Evolutionary conservation across 768 basidiomycete genomes (phyloP).

Genomic region (Neoboletus brunneissimus): DNA sequence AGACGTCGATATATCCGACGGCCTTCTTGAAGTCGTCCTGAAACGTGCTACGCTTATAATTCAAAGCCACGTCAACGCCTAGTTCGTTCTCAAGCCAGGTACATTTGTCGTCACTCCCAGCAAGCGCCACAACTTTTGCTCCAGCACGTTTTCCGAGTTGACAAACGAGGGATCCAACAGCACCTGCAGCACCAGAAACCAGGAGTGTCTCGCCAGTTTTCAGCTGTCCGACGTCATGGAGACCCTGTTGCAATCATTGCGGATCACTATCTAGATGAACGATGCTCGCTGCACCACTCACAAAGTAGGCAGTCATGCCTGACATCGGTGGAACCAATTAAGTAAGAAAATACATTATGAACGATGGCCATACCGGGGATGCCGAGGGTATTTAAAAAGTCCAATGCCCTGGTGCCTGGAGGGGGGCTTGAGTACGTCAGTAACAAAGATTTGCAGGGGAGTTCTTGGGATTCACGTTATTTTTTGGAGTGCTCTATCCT

Average conservation of each 20-base stretch:
- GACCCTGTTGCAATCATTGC: slow-evolving; percentile 49
- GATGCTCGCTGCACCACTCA: slow-evolving; percentile 33
- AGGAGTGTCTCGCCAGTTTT: slow-evolving; percentile 84
- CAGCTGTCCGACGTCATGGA: slow-evolving; percentile 75
- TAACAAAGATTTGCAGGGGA: background rate
- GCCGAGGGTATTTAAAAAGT: slow-evolving; percentile 82
- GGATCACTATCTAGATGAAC: slow-evolving; percentile 3
- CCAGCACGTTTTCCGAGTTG: slow-evolving; percentile 79
- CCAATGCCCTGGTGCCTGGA: slow-evolving; percentile 61
- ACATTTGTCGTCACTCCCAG: slow-evolving; percentile 82
- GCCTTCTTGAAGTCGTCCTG: slow-evolving; percentile 62
- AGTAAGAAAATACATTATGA: background rate
- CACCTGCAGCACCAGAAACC: slow-evolving; percentile 88
- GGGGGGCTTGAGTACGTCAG: slow-evolving; percentile 42
- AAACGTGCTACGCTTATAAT: slow-evolving; percentile 84
- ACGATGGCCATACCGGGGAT: slow-evolving; percentile 49
- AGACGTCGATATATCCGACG: slow-evolving; percentile 79
- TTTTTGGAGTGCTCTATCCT: slow-evolving; percentile 49
- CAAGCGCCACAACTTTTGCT: slow-evolving; percentile 84
- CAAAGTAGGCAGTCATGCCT: slow-evolving; percentile 91
- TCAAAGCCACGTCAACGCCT: slow-evolving; percentile 77
- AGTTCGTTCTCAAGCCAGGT: slow-evolving; percentile 81
- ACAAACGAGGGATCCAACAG: slow-evolving; percentile 80
- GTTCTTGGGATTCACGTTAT: slow-evolving; percentile 47
- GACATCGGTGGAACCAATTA: slow-evolving; percentile 1